A percentile compares a stretch with the other conserved stretches of the same genome.
Evolutionary conservation across 352 stramenopile genomes (phyloP).

Genomic region (Phytopythium helicoides): DNA sequence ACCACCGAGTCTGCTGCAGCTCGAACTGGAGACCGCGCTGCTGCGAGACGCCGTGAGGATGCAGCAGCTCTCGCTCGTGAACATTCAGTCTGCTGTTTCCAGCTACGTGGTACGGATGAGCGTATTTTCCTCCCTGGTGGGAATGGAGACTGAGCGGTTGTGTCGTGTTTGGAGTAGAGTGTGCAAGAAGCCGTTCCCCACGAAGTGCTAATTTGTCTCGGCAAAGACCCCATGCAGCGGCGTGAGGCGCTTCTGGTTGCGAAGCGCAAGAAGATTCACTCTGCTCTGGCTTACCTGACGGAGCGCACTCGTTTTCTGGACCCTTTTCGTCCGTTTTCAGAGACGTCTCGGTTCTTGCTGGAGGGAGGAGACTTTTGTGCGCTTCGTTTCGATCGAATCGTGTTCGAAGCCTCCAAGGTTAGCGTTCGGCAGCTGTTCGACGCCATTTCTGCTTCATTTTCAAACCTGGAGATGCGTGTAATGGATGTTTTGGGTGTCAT

Average conservation of each 20-base stretch:
- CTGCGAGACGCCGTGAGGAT: conserved; percentile 17
- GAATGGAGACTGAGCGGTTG: too few relatives aligned
- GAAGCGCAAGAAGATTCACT: conserved; percentile 7
- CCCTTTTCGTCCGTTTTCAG: conserved; percentile 27
- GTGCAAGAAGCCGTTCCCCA: conserved; percentile 13
- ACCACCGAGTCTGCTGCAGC: background rate
- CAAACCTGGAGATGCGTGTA: conserved; percentile 45
- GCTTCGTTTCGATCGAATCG: conserved; percentile 41
- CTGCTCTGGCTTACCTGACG: conserved; percentile 28
- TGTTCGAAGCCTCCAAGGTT: conserved; percentile 19
- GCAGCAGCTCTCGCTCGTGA: conserved; percentile 21
- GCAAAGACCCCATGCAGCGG: conserved; percentile 22
- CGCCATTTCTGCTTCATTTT: conserved; percentile 31
- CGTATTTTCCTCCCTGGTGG: background rate
- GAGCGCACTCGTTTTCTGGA: conserved; percentile 41
- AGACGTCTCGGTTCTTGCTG: conserved; percentile 42
- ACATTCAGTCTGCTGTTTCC: conserved; percentile 16
- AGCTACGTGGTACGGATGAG: conserved; percentile 4
- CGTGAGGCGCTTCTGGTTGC: conserved; percentile 22
- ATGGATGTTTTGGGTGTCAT: conserved; percentile 31
- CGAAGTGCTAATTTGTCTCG: conserved; percentile 41
- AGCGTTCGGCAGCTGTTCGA: conserved; percentile 36
- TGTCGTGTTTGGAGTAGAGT: background rate
- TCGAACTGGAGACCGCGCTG: background rate
- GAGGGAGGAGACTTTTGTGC: conserved; percentile 36